Percentiles rank a stretch among this genome's conserved stretches.
phyloP scores from a whole-genome alignment of 148 eudicot species.

The Camellia japonica region DNA sequence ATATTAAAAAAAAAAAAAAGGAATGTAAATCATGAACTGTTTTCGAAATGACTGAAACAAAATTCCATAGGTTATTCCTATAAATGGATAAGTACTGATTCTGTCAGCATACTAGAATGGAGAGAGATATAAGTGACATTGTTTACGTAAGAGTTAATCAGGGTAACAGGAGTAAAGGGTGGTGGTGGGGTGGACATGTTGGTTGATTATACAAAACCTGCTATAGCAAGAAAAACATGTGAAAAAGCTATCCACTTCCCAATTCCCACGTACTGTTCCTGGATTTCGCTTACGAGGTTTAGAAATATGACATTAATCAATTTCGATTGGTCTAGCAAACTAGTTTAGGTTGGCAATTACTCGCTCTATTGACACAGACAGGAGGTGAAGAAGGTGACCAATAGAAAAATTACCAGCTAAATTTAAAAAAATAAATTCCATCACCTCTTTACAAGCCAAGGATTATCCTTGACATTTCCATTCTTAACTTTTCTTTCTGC shows the following conservation, averaged over 20 bases:
- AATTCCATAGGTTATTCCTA: neutral
- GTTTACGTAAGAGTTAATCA: neutral
- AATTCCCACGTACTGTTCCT: neutral
- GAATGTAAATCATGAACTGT: neutral
- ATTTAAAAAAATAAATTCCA: neutral
- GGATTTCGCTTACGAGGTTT: neutral
- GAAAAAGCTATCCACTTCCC: neutral
- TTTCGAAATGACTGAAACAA: neutral
- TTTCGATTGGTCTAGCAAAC: neutral
- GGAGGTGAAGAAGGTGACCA: constrained; percentile 9
- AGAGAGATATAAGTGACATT: neutral
- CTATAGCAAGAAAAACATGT: neutral
- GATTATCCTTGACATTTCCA: neutral
- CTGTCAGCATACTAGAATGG: constrained; percentile 4
- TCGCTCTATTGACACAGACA: neutral
- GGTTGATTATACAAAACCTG: neutral
- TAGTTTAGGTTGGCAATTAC: neutral
- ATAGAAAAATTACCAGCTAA: neutral
- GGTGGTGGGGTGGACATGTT: neutral
- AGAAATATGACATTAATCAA: neutral
- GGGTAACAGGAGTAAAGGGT: neutral
- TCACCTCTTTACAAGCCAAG: neutral
- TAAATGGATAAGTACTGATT: constrained; percentile 3
- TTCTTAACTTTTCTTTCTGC: neutral
- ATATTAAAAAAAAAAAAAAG: neutral